Percentiles rank a stretch among this genome's conserved stretches.
phyloP scores from a whole-genome alignment of 116 monocot genomes.

The Dioscorea cayenensis region DNA sequence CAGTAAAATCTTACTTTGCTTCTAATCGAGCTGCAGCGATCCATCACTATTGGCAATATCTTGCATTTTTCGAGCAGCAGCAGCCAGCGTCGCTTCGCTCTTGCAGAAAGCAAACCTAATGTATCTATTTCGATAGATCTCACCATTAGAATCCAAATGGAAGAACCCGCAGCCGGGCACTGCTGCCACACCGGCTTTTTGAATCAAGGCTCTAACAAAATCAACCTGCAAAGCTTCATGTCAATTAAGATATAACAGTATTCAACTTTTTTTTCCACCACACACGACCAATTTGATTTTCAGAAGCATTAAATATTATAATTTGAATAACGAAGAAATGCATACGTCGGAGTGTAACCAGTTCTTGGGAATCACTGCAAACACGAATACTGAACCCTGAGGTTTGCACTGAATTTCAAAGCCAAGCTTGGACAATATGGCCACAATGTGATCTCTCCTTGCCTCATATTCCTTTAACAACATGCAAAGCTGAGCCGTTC shows the following conservation, averaged over 20 bases:
- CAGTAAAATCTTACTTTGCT: not conserved
- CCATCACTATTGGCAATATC: constrained; percentile 13
- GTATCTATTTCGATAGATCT: constrained; percentile 34
- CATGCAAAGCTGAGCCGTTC: not conserved
- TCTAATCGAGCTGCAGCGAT: constrained; percentile 1
- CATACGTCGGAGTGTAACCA: constrained; percentile 69
- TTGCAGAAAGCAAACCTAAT: constrained; percentile 94
- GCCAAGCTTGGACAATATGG: constrained; percentile 37
- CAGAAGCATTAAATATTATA: not conserved
- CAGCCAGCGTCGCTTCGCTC: constrained; percentile 47
- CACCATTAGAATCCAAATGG: constrained; percentile 17
- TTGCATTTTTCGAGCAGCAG: constrained; percentile 43
- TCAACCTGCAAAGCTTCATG: constrained; percentile 48
- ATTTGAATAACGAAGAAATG: not conserved
- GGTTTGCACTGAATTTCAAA: constrained; percentile 60
- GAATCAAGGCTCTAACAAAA: constrained; percentile 63
- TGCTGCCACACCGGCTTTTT: constrained; percentile 71
- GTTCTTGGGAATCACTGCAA: constrained; percentile 59
- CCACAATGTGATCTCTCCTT: constrained; percentile 58
- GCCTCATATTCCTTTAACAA: constrained; percentile 68
- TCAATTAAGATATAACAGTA: not conserved
- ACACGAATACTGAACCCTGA: constrained; percentile 74
- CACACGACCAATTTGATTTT: too few relatives aligned
- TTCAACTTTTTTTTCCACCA: too few relatives aligned
- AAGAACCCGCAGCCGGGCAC: constrained; percentile 89